Conservation (phyloP, 768 basidiomycete species). For the Kwoniella dejecticola region DNA sequence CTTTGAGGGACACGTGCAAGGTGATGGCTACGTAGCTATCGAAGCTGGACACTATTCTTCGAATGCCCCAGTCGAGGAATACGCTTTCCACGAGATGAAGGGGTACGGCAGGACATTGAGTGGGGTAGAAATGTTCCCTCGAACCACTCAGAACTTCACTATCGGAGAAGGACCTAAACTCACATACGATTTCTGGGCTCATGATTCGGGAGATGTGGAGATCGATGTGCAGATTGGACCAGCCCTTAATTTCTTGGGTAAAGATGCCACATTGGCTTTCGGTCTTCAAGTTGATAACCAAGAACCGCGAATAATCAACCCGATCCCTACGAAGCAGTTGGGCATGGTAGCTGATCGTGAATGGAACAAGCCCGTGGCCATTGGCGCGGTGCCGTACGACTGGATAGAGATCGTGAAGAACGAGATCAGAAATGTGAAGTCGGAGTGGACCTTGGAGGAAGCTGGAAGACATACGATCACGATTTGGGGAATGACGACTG, state of each 20-base stretch:
- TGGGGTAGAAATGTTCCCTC: conserved; percentile 65
- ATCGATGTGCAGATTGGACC: conserved; percentile 45
- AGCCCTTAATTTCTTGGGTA: conserved; percentile 36
- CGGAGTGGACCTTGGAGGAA: conserved; percentile 13
- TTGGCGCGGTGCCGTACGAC: conserved; percentile 42
- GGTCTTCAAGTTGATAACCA: conserved; percentile 42
- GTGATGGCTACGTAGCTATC: conserved; percentile 66
- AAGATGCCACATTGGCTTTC: conserved; percentile 33
- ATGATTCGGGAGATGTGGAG: conserved; percentile 18
- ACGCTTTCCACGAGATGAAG: conserved; percentile 65
- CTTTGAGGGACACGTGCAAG: conserved; percentile 64
- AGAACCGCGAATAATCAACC: conserved; percentile 26
- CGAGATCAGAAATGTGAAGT: conserved; percentile 40
- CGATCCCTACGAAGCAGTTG: conserved; percentile 26
- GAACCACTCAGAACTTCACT: conserved; percentile 64
- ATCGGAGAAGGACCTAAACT: conserved; percentile 66
- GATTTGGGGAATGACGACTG: conserved; percentile 46
- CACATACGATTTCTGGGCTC: conserved; percentile 59
- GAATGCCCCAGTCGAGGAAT: conserved; percentile 60
- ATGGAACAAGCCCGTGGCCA: conserved; percentile 8
- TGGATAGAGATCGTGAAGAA: conserved; percentile 44
- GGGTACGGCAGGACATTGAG: conserved; percentile 66
- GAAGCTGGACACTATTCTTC: conserved; percentile 66
- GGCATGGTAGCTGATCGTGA: conserved; percentile 8
- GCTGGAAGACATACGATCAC: conserved; percentile 35